phyloP scores from a whole-genome alignment of 345 rosid genomes.

The Arabis alpina region DNA sequence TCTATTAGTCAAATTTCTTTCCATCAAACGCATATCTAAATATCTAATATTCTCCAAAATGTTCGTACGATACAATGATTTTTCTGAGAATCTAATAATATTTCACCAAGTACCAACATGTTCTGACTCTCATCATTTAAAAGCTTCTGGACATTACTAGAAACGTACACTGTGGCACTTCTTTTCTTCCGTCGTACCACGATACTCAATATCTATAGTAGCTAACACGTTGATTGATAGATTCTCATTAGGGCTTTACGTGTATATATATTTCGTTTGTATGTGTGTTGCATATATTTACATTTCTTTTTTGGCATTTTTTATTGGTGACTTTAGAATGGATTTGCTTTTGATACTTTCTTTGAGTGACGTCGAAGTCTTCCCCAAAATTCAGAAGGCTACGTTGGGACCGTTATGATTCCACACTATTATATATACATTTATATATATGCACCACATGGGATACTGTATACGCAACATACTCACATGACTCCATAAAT shows the following conservation, averaged over 20 bases:
- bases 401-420: conserved; percentile 44
- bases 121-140: conserved; percentile 19
- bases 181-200: conserved; percentile 23
- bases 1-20: neutral
- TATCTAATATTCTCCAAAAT: neutral
- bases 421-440: conserved; percentile 16
- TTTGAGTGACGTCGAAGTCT: conserved; percentile 46
- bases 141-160: conserved; percentile 24
- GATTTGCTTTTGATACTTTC: conserved; percentile 41
- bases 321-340: conserved; percentile 21
- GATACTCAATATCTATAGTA: conserved; percentile 19
- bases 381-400: conserved; percentile 28
- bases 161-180: conserved; percentile 30
- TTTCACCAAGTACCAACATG: conserved; percentile 1
- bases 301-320: neutral
- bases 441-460: conserved; percentile 36
- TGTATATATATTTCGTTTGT: neutral
- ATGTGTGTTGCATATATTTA: neutral
- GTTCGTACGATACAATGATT: neutral
- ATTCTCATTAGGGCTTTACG: conserved; percentile 20
- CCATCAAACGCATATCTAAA: neutral
- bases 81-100: conserved; percentile 23
- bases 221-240: neutral
- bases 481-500: conserved; percentile 38
- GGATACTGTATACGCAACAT: conserved; percentile 39